Percentiles rank a stretch among this genome's conserved stretches.
These are phyloP conservation scores for Pterocarpus macrocarpus DNA, from an alignment of 306 rosid species.

Conservation along the genomic window DNA sequence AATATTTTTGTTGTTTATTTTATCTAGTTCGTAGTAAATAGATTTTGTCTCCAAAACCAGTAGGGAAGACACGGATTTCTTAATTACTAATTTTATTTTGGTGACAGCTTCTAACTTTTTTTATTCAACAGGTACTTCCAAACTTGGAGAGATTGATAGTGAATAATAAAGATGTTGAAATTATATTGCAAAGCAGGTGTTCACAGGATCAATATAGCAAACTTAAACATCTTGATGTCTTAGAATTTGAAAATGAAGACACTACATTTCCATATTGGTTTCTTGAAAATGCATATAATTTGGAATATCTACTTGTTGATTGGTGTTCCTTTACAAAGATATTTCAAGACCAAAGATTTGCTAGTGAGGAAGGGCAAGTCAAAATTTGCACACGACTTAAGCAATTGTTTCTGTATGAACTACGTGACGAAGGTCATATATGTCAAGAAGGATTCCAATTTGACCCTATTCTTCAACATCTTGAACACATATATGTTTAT, in stretches of 20 bases:
- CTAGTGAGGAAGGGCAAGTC: not conserved
- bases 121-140: not conserved
- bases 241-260: not conserved
- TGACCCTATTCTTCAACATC: not conserved
- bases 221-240: not conserved
- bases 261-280: not conserved
- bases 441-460: not conserved
- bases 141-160: not conserved
- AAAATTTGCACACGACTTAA: not conserved
- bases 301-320: no score
- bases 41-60: no score
- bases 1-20: no score
- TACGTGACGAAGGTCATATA: no score
- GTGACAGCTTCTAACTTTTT: no score
- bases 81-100: no score
- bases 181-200: not conserved
- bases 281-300: no score
- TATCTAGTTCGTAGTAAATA: no score
- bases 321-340: not conserved
- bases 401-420: not conserved
- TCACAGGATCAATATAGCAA: not conserved
- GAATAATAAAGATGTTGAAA: not conserved
- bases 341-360: not conserved
- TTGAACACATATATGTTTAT: not conserved
- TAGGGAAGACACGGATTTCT: not conserved